Base-by-base conservation (phyloP, 2,329 filamentous ascomycete species). In the Parafenestella ontariensis region DNA sequence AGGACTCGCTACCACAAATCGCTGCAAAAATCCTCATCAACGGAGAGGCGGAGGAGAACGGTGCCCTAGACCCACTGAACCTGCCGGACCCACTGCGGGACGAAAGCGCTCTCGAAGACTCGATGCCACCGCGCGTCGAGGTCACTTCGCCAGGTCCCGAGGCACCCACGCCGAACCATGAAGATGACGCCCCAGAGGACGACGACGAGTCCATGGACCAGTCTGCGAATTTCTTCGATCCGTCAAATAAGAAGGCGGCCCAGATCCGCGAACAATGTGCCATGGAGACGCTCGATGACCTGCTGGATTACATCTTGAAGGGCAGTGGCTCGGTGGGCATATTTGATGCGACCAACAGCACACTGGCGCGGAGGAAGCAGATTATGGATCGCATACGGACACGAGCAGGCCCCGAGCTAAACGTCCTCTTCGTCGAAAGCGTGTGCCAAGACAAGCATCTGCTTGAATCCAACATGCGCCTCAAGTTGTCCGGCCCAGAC, bases 271-370 rank as follows among this genome's bases (percentile, higher is more conserved):
- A 99, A 72, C 91, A 96, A 76, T 91, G 96, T 31, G 95, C 95
- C 5, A 85, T 97, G 75, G 90, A 94, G 47, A 98, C 95, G 0
- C 79, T 98, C 46, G 91, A 99, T 67, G 95, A 99, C 71, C 82
- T 98, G 8, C 78, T 99, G 42, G 89, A 96, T 65, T 99, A 96
- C 74, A 87, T 99, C 10, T 81, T 98, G 29, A 82, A 88, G 21
- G 83, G 88, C 49, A 91, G 89, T 24, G 95, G 95, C 42, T 91
- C 92, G 26, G 91, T 98, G 9, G 95, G 95, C 33, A 98, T 99
- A 59, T 85, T 99, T 11, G 95, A 99, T 77, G 95, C 95, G 7
- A 99, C 95, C 7, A 99, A 99, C 79, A 97, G 93, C 79, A 99
- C 95, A 0, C 83, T 96, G 45, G 85, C 91, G 59, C 89, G 95